Base-by-base conservation (phyloP, 192 early-diverging fungal species). In the Nowakowskiella sp. region DNA sequence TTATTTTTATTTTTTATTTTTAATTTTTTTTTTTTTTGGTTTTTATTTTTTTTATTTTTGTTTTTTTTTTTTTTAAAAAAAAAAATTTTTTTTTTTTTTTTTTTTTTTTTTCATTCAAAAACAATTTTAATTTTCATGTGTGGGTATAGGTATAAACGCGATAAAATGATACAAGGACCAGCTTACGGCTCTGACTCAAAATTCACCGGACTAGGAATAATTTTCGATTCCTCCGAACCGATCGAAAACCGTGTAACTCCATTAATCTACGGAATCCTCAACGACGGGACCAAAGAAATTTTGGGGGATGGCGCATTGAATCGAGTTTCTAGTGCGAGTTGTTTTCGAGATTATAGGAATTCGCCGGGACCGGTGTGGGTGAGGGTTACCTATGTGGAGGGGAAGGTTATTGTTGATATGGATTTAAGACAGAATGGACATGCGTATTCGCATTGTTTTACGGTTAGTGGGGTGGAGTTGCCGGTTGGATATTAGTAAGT, bases 401-500 rank as follows among this genome's bases (percentile, higher is more conserved):
- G 65, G 3, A 85, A 65, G 2, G 32, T 90, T 9, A 63, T 52
- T 44, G 68, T 71, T n/a, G 61, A 67, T 43, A 25, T 72, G n/a
- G 88, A 88, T 57, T 43, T 78, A 13, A 31, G 64, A 22, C 65
- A 72, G 51, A 66, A 65, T 30, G 84, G 85, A 16, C 42, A 56
- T 8, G 51, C 66, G 29, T 81, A 81, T 63, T 44, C 56, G 10
- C 42, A 62, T 30, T 90, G 88, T 49, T 76, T 87, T 47, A 62
- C 72, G 48, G 32, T 55, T 13, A 32, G 8, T 13, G 10, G 68
- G 47, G 49, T 87, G 13, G 48, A 72, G 10, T 51, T 90, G 25
- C 88, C 88, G 2, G 61, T 76, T 31, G 81, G 80, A 30, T 83
- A 90, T 53, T 72, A 83, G n/a, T n/a, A n/a, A n/a, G n/a, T 58